Evolutionary conservation across 2,329 filamentous ascomycete genomes (phyloP), one percentile per base, ranked within the genome.

Genomic region (Trichophyton mentagrophytes): DNA sequence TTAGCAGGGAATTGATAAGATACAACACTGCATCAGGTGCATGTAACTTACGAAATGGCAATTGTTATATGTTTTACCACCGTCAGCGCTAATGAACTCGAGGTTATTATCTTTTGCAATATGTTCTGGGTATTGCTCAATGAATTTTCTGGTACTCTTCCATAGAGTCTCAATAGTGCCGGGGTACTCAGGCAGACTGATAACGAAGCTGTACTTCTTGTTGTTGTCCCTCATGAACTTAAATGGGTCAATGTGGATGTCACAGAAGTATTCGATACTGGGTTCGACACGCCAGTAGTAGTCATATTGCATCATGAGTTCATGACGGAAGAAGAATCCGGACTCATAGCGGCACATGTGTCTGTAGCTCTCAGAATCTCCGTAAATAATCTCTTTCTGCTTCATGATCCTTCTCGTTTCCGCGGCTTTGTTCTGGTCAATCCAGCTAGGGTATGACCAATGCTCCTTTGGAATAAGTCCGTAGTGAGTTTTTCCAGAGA

Each of bases 271-370:
- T 79, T 97, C 89, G 72, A 99, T 85, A 76, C 89, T 93, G 68
- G 93, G 93, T 81, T 99, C 93, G 13, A 99, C 93, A 67, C 95
- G 89, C 93, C 93, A 99, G 82, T 99, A 99, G 84, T 90, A 99
- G 72, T 99, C 93, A 76, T 95, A 99, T 73, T 97, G 90, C 74
- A 89, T 77, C 89, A 99, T 91, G 67, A 96, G 78, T 33, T 85
- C 83, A 74, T 99, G 93, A 64, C 88, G 90, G 84, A 97, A 99
- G 82, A 99, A 99, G 82, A 99, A 99, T 44, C 93, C 93, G 6
- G 92, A 97, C 77, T 99, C 93, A 72, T 96, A 99, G 65, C 93
- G 89, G 77, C 93, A 99, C 93, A 99, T 99, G 80, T 99, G 95
- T 65, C 93, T 86, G 79, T 99, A 99, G 78, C 89, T 95, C 77